Evolutionary conservation across 345 rosid species (phyloP), one percentile per base, ranked within the genome.

Genomic region (Carallia pectinifolia): DNA sequence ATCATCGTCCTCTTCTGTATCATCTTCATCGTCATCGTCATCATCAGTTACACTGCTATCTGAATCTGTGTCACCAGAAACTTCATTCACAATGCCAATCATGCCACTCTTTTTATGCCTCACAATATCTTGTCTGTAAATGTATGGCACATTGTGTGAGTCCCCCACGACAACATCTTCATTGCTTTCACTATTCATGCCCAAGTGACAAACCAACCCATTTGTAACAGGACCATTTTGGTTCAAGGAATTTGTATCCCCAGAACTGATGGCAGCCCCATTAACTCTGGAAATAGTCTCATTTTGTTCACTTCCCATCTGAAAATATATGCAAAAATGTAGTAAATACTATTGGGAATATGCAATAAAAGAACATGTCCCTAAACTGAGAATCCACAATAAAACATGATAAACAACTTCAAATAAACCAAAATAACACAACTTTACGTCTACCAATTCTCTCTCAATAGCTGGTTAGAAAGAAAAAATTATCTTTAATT

Each of bases 41-140:
- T 89, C 96, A 72, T 85, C 96, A 50, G 83, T 85, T 27, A 79
- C 71, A 56, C 85, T 89, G 52, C 81, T 81, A 52, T 96, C 96
- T n/a, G 99, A 89, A 82, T 96, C 98, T 0, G 91, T 89, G 76
- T 89, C 98, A 73, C 93, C 95, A 27, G 94, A 91, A 70, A 89
- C 93, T 78, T 89, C 98, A 65, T 89, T 89, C 50, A 96, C 99
- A 81, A 96, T 82, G 58, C 98, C 99, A 66, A 89, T 77, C 64
- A 75, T 76, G 58, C 88, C 86, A 58, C 66, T 83, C 53, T 17
- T 83, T 64, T 77, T 87, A 80, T 81, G 86, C 70, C 82, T 84
- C 47, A 92, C 97, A 68, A 92, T 79, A 82, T 96, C 99, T 78
- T 96, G 88, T 65, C 92, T 71, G 71, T 89, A 96, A 68, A 90